Evolutionary conservation across 768 basidiomycete genomes (phyloP).

Genomic region (Suillus sp.): DNA sequence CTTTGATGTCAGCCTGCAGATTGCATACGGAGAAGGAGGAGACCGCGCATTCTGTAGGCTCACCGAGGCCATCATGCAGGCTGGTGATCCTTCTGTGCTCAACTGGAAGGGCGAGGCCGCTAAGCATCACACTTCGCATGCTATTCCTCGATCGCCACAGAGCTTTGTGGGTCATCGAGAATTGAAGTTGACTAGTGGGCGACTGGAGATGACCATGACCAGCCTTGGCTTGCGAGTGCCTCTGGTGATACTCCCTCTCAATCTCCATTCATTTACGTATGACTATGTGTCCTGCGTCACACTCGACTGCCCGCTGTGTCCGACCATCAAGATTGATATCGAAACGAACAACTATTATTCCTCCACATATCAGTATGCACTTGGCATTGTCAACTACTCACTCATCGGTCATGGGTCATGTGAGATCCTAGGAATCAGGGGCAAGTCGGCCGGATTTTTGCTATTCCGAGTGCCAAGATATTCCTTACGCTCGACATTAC

Average conservation of each 20-base stretch:
- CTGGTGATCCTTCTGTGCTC: too few relatives aligned
- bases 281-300: not conserved
- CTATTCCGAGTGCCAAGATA: not conserved
- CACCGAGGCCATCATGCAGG: constrained; percentile 3
- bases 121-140: too few relatives aligned
- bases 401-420: not conserved
- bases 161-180: too few relatives aligned
- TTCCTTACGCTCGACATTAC: not conserved
- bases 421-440: too few relatives aligned
- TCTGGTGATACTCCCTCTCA: not conserved
- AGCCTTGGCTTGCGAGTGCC: not conserved
- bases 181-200: not conserved
- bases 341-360: not conserved
- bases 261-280: not conserved
- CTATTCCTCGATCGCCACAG: too few relatives aligned
- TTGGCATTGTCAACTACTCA: not conserved
- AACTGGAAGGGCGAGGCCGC: too few relatives aligned
- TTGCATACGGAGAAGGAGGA: constrained; percentile 22
- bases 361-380: not conserved
- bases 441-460: not conserved
- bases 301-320: not conserved
- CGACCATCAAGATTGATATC: not conserved
- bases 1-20: constrained; percentile 17
- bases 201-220: not conserved
- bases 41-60: constrained; percentile 14